Evolutionary conservation across 1,139 yeast genomes (phyloP).

Genomic region (Hyphopichia pseudoburtonii): DNA sequence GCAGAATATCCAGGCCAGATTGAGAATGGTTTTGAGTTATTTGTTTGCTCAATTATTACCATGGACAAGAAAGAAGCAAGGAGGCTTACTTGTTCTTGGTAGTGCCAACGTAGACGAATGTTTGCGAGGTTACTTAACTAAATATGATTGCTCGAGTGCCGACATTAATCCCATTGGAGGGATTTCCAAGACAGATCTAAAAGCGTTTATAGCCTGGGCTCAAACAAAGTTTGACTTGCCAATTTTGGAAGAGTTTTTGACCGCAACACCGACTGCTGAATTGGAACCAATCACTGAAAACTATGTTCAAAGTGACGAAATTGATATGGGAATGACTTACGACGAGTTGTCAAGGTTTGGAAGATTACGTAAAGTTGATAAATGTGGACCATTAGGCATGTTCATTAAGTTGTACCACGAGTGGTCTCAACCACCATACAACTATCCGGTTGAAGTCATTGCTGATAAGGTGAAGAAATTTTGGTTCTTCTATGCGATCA

Average conservation of each 20-base stretch:
- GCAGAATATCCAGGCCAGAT: slow-evolving; percentile 93
- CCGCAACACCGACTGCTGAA: slow-evolving; percentile 97
- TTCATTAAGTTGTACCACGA: slow-evolving; percentile 84
- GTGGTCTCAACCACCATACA: slow-evolving; percentile 74
- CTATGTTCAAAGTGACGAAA: slow-evolving; percentile 94
- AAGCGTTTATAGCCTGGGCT: slow-evolving; percentile 82
- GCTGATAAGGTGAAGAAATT: slow-evolving; percentile 91
- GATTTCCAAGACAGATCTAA: slow-evolving; percentile 88
- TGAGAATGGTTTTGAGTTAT: slow-evolving; percentile 92
- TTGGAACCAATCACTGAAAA: slow-evolving; percentile 90
- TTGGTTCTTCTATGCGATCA: slow-evolving; percentile 90
- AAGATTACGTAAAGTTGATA: slow-evolving; percentile 83
- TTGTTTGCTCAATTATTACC: slow-evolving; percentile 92
- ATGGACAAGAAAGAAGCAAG: slow-evolving; percentile 78
- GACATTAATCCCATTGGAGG: slow-evolving; percentile 98
- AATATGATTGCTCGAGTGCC: slow-evolving; percentile 95
- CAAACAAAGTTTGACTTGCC: slow-evolving; percentile 69
- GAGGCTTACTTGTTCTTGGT: slow-evolving; percentile 87
- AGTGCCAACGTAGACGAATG: slow-evolving; percentile 99
- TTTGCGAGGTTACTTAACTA: slow-evolving; percentile 89
- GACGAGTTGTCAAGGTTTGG: slow-evolving; percentile 93
- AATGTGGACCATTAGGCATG: slow-evolving; percentile 96
- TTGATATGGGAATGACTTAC: slow-evolving; percentile 97
- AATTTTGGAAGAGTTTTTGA: slow-evolving; percentile 70
- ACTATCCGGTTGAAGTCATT: slow-evolving; percentile 74